A percentile compares a stretch with the other conserved stretches of the same genome.
phyloP scores from a whole-genome alignment of 2,329 filamentous ascomycete species.

The Gaeumannomyces sp. region DNA sequence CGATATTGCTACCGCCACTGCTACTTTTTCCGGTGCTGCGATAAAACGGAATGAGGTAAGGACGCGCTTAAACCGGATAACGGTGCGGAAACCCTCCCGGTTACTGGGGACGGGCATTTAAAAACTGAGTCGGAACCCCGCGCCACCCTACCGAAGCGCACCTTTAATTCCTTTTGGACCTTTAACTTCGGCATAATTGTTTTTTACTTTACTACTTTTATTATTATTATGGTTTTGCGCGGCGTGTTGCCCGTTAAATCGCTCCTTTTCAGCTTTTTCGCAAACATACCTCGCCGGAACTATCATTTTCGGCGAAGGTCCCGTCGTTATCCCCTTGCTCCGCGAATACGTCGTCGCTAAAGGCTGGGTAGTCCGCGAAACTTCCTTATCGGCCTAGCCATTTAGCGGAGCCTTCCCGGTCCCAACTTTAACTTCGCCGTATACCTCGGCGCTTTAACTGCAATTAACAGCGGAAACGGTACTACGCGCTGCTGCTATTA shows the following conservation, averaged over 20 bases:
- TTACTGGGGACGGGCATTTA: not conserved
- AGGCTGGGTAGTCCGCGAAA: conserved; percentile 66
- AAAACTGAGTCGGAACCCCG: conserved; percentile 19
- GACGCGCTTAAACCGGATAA: too few species aligned
- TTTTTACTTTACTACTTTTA: conserved; percentile 50
- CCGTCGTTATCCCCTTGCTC: conserved; percentile 58
- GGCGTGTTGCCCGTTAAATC: conserved; percentile 32
- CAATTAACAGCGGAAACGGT: conserved; percentile 28
- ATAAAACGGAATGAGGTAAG: too few species aligned
- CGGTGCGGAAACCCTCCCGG: too few species aligned
- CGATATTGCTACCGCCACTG: too few species aligned
- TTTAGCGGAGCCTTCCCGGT: conserved; percentile 59
- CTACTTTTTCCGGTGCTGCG: too few species aligned
- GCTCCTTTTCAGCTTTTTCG: conserved; percentile 55
- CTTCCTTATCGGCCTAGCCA: conserved; percentile 65
- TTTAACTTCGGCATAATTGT: conserved; percentile 34
- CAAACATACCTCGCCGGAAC: conserved; percentile 70
- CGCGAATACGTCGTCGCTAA: conserved; percentile 60
- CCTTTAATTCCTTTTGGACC: conserved; percentile 38
- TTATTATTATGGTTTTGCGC: conserved; percentile 46
- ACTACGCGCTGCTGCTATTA: too few species aligned
- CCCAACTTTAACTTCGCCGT: conserved; percentile 40
- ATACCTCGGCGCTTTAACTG: conserved; percentile 46
- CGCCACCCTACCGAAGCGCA: conserved; percentile 26
- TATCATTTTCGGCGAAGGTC: conserved; percentile 59